phyloP scores from a whole-genome alignment of 2,329 filamentous ascomycete genomes.

The Penicillium sp. region DNA sequence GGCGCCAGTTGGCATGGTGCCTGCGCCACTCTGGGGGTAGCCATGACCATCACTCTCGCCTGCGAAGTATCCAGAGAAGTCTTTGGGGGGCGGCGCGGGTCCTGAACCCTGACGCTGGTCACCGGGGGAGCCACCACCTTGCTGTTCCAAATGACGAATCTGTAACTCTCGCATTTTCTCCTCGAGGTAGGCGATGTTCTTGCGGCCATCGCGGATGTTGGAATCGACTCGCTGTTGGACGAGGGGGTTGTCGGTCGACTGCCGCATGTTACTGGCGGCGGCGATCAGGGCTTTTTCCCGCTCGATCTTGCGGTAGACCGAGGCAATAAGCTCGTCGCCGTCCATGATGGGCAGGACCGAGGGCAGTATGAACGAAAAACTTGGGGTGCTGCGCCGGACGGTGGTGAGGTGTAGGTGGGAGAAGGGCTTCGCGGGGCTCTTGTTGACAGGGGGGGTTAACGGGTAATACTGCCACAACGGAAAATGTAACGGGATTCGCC shows the following conservation, averaged over 20 bases:
- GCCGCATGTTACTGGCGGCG: slow-evolving; percentile 90
- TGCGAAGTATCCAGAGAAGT: slow-evolving; percentile 55
- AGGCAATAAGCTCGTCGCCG: slow-evolving; percentile 66
- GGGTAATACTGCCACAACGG: slow-evolving; percentile 26
- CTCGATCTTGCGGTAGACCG: slow-evolving; percentile 96
- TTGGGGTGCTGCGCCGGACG: background rate
- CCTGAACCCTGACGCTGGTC: slow-evolving; percentile 49
- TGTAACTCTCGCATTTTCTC: slow-evolving; percentile 86
- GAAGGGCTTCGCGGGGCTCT: slow-evolving; percentile 27
- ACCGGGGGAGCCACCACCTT: slow-evolving; percentile 44
- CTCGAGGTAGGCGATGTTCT: slow-evolving; percentile 95
- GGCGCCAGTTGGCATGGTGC: slow-evolving; percentile 77
- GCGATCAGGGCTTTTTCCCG: slow-evolving; percentile 93
- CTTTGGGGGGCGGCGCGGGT: slow-evolving; percentile 73
- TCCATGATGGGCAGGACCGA: slow-evolving; percentile 51
- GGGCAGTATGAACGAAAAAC: slow-evolving; percentile 4
- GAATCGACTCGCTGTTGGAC: slow-evolving; percentile 89
- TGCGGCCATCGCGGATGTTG: slow-evolving; percentile 88
- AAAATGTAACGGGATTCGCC: slow-evolving; percentile 20
- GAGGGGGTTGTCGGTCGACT: slow-evolving; percentile 89
- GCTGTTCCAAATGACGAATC: slow-evolving; percentile 70
- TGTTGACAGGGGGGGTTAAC: slow-evolving; percentile 26
- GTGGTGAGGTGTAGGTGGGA: slow-evolving; percentile 18
- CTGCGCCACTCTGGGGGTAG: slow-evolving; percentile 63
- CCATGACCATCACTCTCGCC: slow-evolving; percentile 55